Evolutionary conservation across 2,329 filamentous ascomycete genomes (phyloP).

Genomic region (Pseudogymnoascus sp.): DNA sequence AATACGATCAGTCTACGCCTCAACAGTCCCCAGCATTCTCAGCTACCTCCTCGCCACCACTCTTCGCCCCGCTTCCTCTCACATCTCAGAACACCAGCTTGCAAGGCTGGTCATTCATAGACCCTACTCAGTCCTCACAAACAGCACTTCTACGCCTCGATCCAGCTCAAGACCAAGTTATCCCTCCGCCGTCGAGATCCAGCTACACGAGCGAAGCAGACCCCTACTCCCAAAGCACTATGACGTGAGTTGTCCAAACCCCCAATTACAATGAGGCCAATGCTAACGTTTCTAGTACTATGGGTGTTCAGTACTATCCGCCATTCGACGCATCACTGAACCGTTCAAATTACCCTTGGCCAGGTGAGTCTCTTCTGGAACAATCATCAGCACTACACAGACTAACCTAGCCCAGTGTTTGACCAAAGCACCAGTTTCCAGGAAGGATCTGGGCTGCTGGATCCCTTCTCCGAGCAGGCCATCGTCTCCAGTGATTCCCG

Average conservation of each 20-base stretch:
- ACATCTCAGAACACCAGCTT: background rate
- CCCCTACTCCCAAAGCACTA: background rate
- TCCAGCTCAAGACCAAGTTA: background rate
- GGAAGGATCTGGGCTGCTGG: background rate
- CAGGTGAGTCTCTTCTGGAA: background rate
- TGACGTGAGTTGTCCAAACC: constrained; percentile 6
- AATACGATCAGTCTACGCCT: background rate
- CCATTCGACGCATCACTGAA: background rate
- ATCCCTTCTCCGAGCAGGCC: constrained; percentile 1
- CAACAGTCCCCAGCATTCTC: constrained; percentile 1
- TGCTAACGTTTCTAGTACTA: background rate
- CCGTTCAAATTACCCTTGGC: background rate
- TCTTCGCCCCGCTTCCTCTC: background rate
- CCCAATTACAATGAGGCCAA: background rate
- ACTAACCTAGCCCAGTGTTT: background rate
- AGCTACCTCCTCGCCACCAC: background rate
- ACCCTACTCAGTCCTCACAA: background rate
- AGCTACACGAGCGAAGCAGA: background rate
- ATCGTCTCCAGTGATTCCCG: constrained; percentile 15
- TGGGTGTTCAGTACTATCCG: constrained; percentile 1
- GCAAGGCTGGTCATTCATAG: constrained; percentile 6
- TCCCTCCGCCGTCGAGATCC: background rate
- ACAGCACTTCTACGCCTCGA: background rate
- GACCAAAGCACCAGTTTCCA: background rate
- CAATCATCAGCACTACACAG: background rate